Conservation (phyloP, 306 rosid species). For the Cyclanthera cordifolia region DNA sequence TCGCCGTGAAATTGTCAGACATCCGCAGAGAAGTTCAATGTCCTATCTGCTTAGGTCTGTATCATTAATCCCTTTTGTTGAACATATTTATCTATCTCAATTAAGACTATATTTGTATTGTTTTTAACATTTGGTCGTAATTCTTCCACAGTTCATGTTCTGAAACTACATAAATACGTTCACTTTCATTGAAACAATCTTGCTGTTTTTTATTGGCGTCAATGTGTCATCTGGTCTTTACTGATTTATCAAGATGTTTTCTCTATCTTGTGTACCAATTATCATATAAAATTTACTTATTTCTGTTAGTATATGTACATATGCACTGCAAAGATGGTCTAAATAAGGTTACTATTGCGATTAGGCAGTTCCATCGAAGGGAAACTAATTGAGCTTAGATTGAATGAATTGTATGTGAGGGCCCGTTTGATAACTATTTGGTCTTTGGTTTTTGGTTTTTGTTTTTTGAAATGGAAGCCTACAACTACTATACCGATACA, state of each 20-base stretch:
- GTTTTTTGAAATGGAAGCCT: too few relatives aligned
- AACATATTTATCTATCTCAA: neutral
- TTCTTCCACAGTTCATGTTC: neutral
- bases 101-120: neutral
- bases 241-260: neutral
- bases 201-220: neutral
- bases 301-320: neutral
- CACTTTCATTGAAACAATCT: neutral
- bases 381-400: neutral
- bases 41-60: constrained; percentile 75
- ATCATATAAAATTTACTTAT: neutral
- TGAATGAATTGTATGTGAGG: neutral
- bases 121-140: constrained; percentile 4
- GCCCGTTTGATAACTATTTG: too few relatives aligned
- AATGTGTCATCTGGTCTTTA: neutral
- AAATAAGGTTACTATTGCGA: neutral
- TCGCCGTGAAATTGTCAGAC: constrained; percentile 45
- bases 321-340: neutral
- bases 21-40: constrained; percentile 64
- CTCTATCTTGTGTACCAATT: neutral
- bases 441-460: too few relatives aligned
- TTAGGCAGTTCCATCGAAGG: neutral
- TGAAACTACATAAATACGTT: neutral
- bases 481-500: too few relatives aligned
- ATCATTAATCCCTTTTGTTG: neutral